Evolutionary conservation across 306 rosid genomes (phyloP), one percentile per base, ranked within the genome.

Genomic region (Lathyrus aphaca): DNA sequence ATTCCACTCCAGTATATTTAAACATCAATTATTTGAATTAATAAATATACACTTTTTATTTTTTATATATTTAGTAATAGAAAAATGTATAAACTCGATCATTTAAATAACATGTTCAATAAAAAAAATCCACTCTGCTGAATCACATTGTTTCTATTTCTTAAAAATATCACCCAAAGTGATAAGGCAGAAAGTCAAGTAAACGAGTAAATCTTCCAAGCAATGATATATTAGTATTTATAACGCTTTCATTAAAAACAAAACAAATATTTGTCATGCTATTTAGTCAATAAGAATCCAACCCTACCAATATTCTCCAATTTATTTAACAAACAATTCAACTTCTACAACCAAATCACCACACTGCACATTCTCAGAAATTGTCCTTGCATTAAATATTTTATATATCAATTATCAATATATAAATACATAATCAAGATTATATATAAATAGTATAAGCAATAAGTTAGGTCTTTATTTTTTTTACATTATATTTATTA

Each of bases 291-390:
- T 64, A 55, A 55, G 35, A 55, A 48, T 62, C 50, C 30, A 57
- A 54, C 6, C 19, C 45, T 53, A 25, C 5, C 35, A 18, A 12
- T 19, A 45, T 15, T 8, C n/a, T 3, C 0, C 30, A 15, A 76
- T 55, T 63, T 63, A 18, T 40, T 32, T 63, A 73, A 43, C 51
- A 51, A 15, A 17, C 14, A 45, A 45, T 29, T 77, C 82, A 68
- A 77, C 73, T 48, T 10, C 23, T 73, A 21, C 30, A 30, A 21
- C 0, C 54, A 40, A 69, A 68, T 29, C 69, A 71, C 3, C 18
- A 1, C 8, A 29, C 5, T 38, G 0, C 23, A 2, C 30, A 54
- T 77, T 82, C 77, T 40, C 64, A 42, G 74, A 77, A 81, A 35
- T 65, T 82, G 44, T 17, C 10, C 35, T 23, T 23, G 3, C 2